phyloP scores from a whole-genome alignment of 2,329 filamentous ascomycete species.

The Lecanosticta acicola region DNA sequence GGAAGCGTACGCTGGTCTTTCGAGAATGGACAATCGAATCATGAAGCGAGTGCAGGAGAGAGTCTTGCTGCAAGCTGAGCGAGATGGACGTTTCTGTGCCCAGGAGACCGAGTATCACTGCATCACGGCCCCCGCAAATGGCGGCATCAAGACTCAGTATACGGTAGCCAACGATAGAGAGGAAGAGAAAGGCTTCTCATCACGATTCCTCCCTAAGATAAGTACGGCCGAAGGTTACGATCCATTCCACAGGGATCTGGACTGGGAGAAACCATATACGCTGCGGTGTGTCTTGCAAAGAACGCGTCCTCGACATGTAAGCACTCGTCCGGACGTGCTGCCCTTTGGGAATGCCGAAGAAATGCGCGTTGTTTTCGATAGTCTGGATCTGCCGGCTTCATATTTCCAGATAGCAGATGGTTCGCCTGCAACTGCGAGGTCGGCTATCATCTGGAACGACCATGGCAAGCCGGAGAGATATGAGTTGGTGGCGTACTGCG shows the following conservation, averaged over 20 bases:
- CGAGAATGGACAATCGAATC: background rate
- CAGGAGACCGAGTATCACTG: background rate
- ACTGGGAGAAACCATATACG: too few relatives aligned
- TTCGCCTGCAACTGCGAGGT: slow-evolving; percentile 8
- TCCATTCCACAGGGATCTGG: too few relatives aligned
- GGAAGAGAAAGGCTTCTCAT: too few relatives aligned
- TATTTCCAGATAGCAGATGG: slow-evolving; percentile 18
- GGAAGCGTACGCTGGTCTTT: background rate
- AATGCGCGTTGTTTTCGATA: slow-evolving; percentile 7
- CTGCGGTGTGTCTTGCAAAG: slow-evolving; percentile 14
- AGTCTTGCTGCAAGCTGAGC: background rate
- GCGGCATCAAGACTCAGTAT: background rate
- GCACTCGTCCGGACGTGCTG: slow-evolving; percentile 12
- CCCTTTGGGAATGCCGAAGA: slow-evolving; percentile 9
- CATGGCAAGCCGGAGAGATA: background rate
- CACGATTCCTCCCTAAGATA: too few relatives aligned
- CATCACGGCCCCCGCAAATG: background rate
- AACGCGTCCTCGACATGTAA: slow-evolving; percentile 12
- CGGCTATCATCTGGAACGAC: background rate
- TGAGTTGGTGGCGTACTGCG: slow-evolving; percentile 14
- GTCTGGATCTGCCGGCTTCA: slow-evolving; percentile 12
- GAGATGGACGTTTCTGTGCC: background rate
- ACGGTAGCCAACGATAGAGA: too few relatives aligned
- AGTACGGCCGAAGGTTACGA: too few relatives aligned
- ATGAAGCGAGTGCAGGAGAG: background rate